Evolutionary conservation across 257 asterid genomes (phyloP).

Genomic region (Solanum piurae): DNA sequence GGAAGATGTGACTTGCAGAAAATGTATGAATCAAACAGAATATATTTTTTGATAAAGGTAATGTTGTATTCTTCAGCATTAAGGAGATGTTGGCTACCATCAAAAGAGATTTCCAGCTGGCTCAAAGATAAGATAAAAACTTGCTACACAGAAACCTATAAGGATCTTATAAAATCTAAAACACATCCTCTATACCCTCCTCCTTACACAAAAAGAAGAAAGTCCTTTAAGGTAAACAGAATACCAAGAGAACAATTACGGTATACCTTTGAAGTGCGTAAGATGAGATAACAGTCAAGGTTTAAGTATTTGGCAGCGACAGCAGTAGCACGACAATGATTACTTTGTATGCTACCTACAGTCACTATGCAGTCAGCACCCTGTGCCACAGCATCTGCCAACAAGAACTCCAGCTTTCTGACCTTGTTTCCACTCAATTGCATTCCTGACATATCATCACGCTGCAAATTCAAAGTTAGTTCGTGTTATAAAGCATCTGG

Average conservation of each 20-base stretch:
- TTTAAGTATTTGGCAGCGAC: constrained; percentile 89
- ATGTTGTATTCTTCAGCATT: not conserved
- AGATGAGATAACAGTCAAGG: constrained; percentile 75
- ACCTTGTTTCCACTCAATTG: constrained; percentile 97
- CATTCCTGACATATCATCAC: constrained; percentile 99
- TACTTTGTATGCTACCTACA: constrained; percentile 95
- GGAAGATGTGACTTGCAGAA: not conserved
- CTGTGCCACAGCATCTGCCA: constrained; percentile 86
- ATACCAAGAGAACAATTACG: not conserved
- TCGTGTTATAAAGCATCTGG: constrained; percentile 6
- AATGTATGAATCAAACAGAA: not conserved
- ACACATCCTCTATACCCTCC: not conserved
- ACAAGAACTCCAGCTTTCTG: constrained; percentile 91
- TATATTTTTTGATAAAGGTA: not conserved
- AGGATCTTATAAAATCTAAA: not conserved
- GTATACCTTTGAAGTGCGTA: constrained; percentile 86
- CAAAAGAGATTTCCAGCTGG: not conserved
- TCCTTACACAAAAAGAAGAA: not conserved
- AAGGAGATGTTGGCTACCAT: not conserved
- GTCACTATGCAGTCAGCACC: constrained; percentile 90
- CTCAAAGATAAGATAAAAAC: not conserved
- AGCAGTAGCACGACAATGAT: constrained; percentile 95
- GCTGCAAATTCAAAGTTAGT: constrained; percentile 35
- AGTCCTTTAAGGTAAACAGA: not conserved
- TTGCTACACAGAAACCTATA: not conserved